Percentiles rank a stretch among this genome's conserved stretches.
These are phyloP conservation scores for Hymenoscyphus occultus DNA, from an alignment of 2,329 filamentous ascomycete species.

Conservation along the genomic window DNA sequence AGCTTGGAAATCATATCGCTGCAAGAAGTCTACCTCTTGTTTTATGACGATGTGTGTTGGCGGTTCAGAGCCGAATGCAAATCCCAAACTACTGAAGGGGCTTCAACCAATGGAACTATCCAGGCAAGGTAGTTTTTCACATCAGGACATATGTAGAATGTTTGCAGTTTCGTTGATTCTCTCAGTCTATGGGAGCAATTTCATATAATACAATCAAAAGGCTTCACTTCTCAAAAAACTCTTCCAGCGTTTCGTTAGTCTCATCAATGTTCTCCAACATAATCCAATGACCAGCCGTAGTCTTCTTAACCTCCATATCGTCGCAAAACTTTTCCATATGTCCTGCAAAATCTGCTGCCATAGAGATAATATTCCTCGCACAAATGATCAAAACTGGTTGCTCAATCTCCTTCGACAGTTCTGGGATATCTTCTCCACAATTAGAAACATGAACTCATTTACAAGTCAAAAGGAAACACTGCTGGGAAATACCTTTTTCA, in stretches of 20 bases:
- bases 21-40: no score
- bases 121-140: no score
- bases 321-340: slow-evolving; percentile 19
- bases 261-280: slow-evolving; percentile 22
- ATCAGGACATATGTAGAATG: no score
- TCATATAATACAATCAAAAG: not conserved
- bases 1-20: no score
- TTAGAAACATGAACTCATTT: not conserved
- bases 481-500: slow-evolving; percentile 12
- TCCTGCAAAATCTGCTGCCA: slow-evolving; percentile 16
- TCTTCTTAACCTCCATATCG: slow-evolving; percentile 10
- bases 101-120: no score
- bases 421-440: slow-evolving; percentile 16
- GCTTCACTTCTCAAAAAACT: not conserved
- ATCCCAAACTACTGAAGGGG: no score
- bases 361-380: slow-evolving; percentile 18
- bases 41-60: no score
- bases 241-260: slow-evolving; percentile 12
- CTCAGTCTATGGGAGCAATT: no score
- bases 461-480: not conserved
- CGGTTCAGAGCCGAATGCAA: no score
- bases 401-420: slow-evolving; percentile 13
- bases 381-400: slow-evolving; percentile 20
- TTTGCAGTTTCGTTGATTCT: no score
- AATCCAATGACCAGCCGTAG: slow-evolving; percentile 24